phyloP scores from a whole-genome alignment of 2,329 filamentous ascomycete genomes.

The Chaetomiaceae sp. region DNA sequence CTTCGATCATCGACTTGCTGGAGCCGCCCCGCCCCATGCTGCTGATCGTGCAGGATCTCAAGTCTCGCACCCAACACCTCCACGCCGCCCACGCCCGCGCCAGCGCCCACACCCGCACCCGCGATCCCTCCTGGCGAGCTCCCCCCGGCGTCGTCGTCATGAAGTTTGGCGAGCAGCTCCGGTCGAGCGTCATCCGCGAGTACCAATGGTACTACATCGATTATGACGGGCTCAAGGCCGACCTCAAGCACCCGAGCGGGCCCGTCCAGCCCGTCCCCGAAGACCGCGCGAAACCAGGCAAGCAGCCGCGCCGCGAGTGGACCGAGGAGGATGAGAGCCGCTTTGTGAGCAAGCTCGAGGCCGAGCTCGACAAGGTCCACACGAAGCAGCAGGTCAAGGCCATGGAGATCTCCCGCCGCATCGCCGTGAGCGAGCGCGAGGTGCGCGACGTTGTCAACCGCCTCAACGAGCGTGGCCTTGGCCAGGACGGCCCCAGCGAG shows the following conservation, averaged over 20 bases:
- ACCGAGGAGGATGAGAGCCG: constrained; percentile 84
- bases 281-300: constrained; percentile 34
- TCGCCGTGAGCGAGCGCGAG: constrained; percentile 81
- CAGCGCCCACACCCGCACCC: constrained; percentile 21
- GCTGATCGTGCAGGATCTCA: constrained; percentile 51
- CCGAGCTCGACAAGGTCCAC: constrained; percentile 94
- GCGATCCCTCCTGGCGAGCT: constrained; percentile 32
- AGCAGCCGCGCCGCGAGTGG: constrained; percentile 63
- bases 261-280: constrained; percentile 20
- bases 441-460: constrained; percentile 81
- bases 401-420: constrained; percentile 88
- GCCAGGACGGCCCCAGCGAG: constrained; percentile 63
- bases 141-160: constrained; percentile 55
- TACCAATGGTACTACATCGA: constrained; percentile 98
- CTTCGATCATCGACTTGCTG: too few species aligned
- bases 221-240: constrained; percentile 87
- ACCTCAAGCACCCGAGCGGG: constrained; percentile 71
- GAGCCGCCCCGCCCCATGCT: constrained; percentile 30
- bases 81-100: constrained; percentile 35
- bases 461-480: constrained; percentile 58
- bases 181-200: constrained; percentile 91
- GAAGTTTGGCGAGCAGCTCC: constrained; percentile 95
- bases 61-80: constrained; percentile 40
- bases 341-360: constrained; percentile 83
- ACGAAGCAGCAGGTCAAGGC: constrained; percentile 97